phyloP scores from a whole-genome alignment of 148 eudicot genomes.

The Rhododendron vialii region DNA sequence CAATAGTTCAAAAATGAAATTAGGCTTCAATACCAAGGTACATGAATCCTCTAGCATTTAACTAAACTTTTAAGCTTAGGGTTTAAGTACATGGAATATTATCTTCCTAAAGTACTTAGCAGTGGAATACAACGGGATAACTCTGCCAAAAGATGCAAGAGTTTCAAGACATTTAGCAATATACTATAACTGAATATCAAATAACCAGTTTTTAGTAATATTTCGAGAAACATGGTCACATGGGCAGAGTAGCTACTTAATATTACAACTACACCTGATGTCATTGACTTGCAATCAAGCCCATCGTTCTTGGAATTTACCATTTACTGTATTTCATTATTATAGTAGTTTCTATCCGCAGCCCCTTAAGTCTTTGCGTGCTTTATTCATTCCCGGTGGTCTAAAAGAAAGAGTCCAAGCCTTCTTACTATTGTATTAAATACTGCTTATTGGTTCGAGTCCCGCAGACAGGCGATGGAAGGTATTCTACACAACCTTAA shows the following conservation, averaged over 20 bases:
- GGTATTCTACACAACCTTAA: too few species aligned
- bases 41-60: neutral
- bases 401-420: too few species aligned
- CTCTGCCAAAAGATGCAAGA: neutral
- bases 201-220: neutral
- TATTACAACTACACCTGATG: neutral
- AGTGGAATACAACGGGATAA: slow-evolving; percentile 3
- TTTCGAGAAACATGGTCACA: neutral
- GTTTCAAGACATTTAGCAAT: neutral
- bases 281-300: neutral
- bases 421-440: too few species aligned
- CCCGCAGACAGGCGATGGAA: too few species aligned
- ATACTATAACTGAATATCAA: neutral
- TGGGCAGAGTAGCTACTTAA: neutral
- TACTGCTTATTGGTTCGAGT: too few species aligned
- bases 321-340: too few species aligned
- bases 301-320: too few species aligned
- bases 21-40: neutral
- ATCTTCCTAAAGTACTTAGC: neutral
- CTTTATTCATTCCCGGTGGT: too few species aligned
- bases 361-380: too few species aligned
- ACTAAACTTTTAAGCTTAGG: neutral
- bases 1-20: neutral
- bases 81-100: neutral
- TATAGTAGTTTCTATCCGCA: too few species aligned